A percentile compares a stretch with the other conserved stretches of the same genome.
These are phyloP conservation scores for Paramecium primaurelia DNA, from an alignment of 73 alveolate species.

Conservation along the genomic window DNA sequence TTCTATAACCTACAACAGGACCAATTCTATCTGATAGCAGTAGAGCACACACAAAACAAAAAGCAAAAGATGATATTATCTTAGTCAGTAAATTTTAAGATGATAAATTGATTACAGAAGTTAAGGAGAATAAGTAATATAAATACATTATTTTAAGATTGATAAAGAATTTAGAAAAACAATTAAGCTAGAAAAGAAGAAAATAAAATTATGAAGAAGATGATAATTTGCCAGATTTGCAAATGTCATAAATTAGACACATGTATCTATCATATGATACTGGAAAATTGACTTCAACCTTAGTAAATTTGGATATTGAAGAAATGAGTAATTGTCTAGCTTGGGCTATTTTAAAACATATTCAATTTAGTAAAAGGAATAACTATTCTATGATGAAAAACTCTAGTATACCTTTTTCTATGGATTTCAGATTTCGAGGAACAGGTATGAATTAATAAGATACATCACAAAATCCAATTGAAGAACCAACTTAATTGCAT, in stretches of 20 bases:
- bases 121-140: constrained; percentile 33
- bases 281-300: constrained; percentile 61
- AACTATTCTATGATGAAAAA: background rate
- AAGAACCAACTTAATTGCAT: constrained; percentile 30
- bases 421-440: constrained; percentile 23
- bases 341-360: constrained; percentile 60
- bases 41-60: background rate
- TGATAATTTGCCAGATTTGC: background rate
- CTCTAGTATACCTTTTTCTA: constrained; percentile 14
- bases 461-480: constrained; percentile 23
- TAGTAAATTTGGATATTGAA: constrained; percentile 69
- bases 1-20: background rate
- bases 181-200: constrained; percentile 34
- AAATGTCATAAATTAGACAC: constrained; percentile 38
- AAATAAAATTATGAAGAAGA: background rate
- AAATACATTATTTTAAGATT: background rate
- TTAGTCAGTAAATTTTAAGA: background rate
- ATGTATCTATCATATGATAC: constrained; percentile 65
- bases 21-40: background rate
- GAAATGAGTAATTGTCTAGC: constrained; percentile 71
- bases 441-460: constrained; percentile 11
- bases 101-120: background rate
- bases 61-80: constrained; percentile 21
- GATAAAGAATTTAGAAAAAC: background rate
- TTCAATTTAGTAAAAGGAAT: constrained; percentile 37